These are phyloP conservation scores for Cyberlindnera xylosilytica DNA, from an alignment of 805 yeast genomes.

Conservation along the genomic window DNA sequence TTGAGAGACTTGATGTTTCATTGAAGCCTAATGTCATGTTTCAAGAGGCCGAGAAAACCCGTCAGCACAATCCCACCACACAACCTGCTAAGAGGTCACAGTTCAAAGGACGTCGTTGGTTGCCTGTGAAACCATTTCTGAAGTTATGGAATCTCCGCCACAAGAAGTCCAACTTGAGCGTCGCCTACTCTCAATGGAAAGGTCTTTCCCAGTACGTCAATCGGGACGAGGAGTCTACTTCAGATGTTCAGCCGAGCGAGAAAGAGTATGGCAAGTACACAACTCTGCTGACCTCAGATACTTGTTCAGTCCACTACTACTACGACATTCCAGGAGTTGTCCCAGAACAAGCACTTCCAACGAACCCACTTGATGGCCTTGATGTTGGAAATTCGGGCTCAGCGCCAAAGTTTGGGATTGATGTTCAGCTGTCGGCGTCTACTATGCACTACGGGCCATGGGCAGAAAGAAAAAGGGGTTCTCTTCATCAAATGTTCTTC, in stretches of 20 bases:
- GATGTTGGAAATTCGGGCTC: conserved; percentile 58
- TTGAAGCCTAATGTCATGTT: conserved; percentile 72
- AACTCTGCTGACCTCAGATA: conserved; percentile 59
- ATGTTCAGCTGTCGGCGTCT: conserved; percentile 54
- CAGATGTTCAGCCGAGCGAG: conserved; percentile 36
- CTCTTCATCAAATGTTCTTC: conserved; percentile 60
- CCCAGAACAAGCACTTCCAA: conserved; percentile 36
- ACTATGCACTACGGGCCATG: conserved; percentile 90
- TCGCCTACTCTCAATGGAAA: conserved; percentile 47
- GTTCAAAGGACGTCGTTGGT: conserved; percentile 5
- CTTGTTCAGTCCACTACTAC: conserved; percentile 53
- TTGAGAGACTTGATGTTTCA: conserved; percentile 53
- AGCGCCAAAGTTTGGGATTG: conserved; percentile 60
- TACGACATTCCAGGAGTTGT: conserved; percentile 72
- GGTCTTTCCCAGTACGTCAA: conserved; percentile 74
- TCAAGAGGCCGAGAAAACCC: conserved; percentile 32
- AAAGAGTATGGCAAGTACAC: conserved; percentile 84
- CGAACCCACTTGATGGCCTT: conserved; percentile 38
- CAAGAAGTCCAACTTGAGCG: conserved; percentile 1
- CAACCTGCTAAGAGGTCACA: background rate
- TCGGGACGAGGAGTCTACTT: conserved; percentile 29
- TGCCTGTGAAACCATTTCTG: conserved; percentile 6
- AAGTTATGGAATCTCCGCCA: conserved; percentile 8
- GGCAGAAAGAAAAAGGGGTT: conserved; percentile 82
- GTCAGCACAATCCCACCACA: background rate